phyloP scores from a whole-genome alignment of 2,329 filamentous ascomycete genomes.

The Teratosphaeria viscida region DNA sequence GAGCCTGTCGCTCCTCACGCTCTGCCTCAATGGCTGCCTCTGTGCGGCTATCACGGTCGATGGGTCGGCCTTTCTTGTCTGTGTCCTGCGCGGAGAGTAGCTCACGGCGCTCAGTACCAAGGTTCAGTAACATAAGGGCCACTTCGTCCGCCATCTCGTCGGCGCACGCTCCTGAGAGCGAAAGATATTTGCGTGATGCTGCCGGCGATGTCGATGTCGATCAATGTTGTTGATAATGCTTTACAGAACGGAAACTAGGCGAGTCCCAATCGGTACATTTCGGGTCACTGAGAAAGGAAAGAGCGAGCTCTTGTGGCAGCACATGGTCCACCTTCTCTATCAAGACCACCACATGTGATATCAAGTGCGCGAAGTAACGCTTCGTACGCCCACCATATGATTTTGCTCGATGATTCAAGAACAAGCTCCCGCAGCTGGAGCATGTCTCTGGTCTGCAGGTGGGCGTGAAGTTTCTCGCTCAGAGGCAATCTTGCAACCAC shows the following conservation, averaged over 20 bases:
- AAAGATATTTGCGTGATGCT: not conserved
- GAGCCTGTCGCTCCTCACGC: not conserved
- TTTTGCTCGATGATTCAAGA: not conserved
- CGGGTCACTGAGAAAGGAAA: not conserved
- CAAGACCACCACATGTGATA: not conserved
- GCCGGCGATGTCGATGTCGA: not conserved
- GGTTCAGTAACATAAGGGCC: constrained; percentile 16
- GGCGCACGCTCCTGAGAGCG: not conserved
- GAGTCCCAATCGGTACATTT: not conserved
- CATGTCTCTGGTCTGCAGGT: not conserved
- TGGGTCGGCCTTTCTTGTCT: not conserved
- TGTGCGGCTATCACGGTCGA: not conserved
- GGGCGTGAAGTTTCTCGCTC: not conserved
- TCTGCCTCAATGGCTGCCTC: not conserved
- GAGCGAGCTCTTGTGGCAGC: not conserved
- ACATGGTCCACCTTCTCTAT: not conserved
- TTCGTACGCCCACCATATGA: not conserved
- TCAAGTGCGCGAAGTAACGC: not conserved
- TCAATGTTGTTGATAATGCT: not conserved
- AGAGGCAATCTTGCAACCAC: not conserved
- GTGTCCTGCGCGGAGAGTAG: constrained; percentile 9
- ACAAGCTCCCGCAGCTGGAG: not conserved
- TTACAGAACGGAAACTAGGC: not conserved
- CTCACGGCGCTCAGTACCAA: constrained; percentile 14
- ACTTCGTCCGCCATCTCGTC: constrained; percentile 10